Base-by-base conservation (phyloP, 2,329 filamentous ascomycete genomes). In the Huntiella decipiens region DNA sequence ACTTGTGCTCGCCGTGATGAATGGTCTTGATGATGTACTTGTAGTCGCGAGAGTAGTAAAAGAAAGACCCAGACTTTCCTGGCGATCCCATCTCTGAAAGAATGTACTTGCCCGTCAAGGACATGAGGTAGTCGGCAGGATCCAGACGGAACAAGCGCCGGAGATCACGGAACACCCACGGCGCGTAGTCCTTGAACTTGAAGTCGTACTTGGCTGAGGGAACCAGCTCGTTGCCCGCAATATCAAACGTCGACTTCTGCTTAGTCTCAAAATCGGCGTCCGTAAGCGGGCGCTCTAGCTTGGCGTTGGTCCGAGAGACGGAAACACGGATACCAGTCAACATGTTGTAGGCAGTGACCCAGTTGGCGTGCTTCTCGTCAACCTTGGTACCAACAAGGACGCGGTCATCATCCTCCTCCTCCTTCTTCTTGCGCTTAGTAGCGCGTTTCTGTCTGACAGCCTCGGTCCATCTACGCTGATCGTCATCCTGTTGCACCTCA, bases 1-100 rank as follows among this genome's bases (percentile, higher is more conserved):
- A 87, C 56, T 87, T 87, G 67, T 88, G 83, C 62, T 98, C 91
- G 54, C 77, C 77, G 56, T 96, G 91, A 60, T 98, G 91, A 54
- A 98, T 96, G 16, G 91, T 98, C 65, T 98, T 98, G 73, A 98
- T 98, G 64, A 98, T 98, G 65, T 98, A 98, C 64, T 95, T 96
- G 71, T 98, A 98, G 64, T 98, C 91, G 56, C 91, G 74, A 41
- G 91, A 96, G 65, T 96, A 98, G 68, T 98, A 98, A 66, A 98
- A 98, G 66, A 98, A 98, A 62, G 87, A 96, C 53, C 91, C 91
- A 61, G 87, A 95, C 68, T 98, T 98, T 50, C 91, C 91, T 1
- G 91, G 91, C 3, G 91, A 96, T 33, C 91, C 91, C 49, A 98
- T 73, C 62, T 98, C 91, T 4, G 91, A 96, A 52, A 98, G 71